Evolutionary conservation across 2,329 filamentous ascomycete species (phyloP), one percentile per base, ranked within the genome.

Genomic region (Tolypocladium guangdongense): DNA sequence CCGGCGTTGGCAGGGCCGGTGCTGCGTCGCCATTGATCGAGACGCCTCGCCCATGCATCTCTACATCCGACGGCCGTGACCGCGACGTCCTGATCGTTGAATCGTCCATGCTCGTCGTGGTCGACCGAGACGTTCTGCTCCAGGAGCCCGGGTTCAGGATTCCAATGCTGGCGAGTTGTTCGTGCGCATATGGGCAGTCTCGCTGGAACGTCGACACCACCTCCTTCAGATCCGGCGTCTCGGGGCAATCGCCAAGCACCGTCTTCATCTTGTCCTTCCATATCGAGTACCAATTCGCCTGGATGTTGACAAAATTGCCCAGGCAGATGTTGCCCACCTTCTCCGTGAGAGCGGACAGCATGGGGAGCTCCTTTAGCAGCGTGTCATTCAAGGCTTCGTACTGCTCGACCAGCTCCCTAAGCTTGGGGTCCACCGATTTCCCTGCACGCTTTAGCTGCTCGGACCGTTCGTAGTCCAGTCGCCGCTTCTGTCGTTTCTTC

Each of bases 361-460:
- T 85, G 1, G 92, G 92, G 48, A 99, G 78, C 66, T 97, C 92
- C 59, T 92, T 87, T 70, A 96, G 96, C 55, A 97, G 77, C 0
- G 92, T 90, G 57, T 96, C 89, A 64, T 97, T 97, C 55, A 99
- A 76, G 8, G 90, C 90, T 41, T 88, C 81, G 68, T 96, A 99
- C 65, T 95, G 87, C 63, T 96, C 90, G 22, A 90, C 89, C 39
- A 87, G 82, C 61, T 95, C 90, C 18, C 81, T 76, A 4, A 91
- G 85, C 66, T 92, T 93, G 63, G 90, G 86, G 66, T 97, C 92
- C 14, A 90, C 77, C 61, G 89, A 95, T 68, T 95, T 91, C 57
- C 90, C 89, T 36, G 82, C 78, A 46, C 90, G 87, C 63, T 87
- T 86, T 55, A 91, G 78, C 60, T 87, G 82, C 63, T 88, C 84